phyloP scores from a whole-genome alignment of 441 rosid genomes.

The Populus hybrid region DNA sequence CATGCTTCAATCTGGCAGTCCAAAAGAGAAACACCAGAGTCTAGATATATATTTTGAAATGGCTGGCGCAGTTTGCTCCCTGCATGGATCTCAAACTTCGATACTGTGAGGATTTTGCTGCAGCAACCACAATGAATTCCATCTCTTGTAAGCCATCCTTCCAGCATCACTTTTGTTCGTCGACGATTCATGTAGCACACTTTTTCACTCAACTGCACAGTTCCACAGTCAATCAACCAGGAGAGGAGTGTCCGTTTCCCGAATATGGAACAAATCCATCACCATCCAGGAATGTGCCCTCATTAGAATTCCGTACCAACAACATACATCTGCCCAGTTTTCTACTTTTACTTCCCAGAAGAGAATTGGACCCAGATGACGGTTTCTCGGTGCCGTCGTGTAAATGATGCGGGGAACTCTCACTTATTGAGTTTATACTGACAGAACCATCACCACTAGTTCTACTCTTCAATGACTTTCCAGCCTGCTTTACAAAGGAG shows the following conservation, averaged over 20 bases:
- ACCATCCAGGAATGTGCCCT: conserved; percentile 51
- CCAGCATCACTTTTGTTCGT: conserved; percentile 69
- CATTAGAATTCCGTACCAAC: conserved; percentile 69
- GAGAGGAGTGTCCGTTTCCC: conserved; percentile 86
- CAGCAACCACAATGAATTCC: conserved; percentile 98
- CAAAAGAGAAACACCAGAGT: conserved; percentile 79
- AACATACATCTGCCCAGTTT: conserved; percentile 84
- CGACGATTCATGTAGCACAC: conserved; percentile 87
- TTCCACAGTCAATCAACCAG: conserved; percentile 84
- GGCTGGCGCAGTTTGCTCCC: conserved; percentile 91
- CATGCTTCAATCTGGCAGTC: conserved; percentile 91
- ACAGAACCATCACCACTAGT: conserved; percentile 35
- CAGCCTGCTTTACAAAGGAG: conserved; percentile 56
- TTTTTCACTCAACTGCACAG: conserved; percentile 80
- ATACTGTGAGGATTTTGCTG: conserved; percentile 77
- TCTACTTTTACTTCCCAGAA: conserved; percentile 68
- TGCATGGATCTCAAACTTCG: conserved; percentile 95
- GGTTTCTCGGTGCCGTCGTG: conserved; percentile 36
- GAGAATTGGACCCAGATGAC: conserved; percentile 44
- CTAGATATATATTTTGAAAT: conserved; percentile 83
- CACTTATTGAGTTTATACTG: conserved; percentile 34
- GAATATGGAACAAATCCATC: conserved; percentile 79
- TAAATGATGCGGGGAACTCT: conserved; percentile 30
- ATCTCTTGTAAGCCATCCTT: conserved; percentile 91
- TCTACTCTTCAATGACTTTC: conserved; percentile 48